These are phyloP conservation scores for Fusarium decemcellulare DNA, from an alignment of 2,329 filamentous ascomycete species.

Conservation along the genomic window DNA sequence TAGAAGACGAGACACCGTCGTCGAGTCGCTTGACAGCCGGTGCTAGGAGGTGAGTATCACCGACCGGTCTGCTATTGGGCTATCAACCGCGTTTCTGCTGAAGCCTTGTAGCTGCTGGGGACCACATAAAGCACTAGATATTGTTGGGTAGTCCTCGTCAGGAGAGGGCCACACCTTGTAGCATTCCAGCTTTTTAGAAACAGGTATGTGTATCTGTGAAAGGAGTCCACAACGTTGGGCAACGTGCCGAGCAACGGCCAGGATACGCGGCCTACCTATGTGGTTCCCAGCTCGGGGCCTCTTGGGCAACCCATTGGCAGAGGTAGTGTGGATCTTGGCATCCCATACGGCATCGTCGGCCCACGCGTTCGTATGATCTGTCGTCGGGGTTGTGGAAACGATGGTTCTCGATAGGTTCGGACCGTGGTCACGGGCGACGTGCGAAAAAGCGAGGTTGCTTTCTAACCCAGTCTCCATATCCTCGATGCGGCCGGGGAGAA, in stretches of 20 bases:
- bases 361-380: background rate
- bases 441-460: background rate
- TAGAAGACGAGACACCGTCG: conserved; percentile 53
- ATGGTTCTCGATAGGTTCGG: background rate
- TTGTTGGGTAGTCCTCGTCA: no score
- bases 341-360: background rate
- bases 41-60: conserved; percentile 22
- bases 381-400: background rate
- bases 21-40: background rate
- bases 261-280: background rate
- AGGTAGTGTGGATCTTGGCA: background rate
- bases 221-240: background rate
- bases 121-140: conserved; percentile 17
- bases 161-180: background rate
- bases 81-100: conserved; percentile 21
- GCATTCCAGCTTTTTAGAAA: background rate
- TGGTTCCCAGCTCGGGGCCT: background rate
- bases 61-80: conserved; percentile 26
- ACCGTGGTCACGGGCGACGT: background rate
- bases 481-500: conserved; percentile 13
- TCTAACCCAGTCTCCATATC: background rate
- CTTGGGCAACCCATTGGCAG: background rate
- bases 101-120: conserved; percentile 18
- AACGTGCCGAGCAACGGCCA: background rate
- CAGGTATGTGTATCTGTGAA: background rate